Evolutionary conservation across 495 filamentous ascomycete species (phyloP), one percentile per base, ranked within the genome.

Genomic region (Hypomontagnella submonticulosa): DNA sequence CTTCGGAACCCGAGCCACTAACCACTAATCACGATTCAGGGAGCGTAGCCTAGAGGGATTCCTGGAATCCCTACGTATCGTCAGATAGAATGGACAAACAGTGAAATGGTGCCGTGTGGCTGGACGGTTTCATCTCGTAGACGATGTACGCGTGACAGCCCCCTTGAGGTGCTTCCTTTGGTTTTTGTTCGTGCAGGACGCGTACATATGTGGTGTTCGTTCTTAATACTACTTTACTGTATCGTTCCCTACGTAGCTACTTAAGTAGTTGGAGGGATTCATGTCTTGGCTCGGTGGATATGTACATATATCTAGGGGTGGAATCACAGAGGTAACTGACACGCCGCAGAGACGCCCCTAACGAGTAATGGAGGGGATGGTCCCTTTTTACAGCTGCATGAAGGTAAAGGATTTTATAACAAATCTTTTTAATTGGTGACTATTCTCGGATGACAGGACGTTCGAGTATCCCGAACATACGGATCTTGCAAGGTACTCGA

Each of bases 81-180:
- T 18, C 16, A 19, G 40, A 15, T 15, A 15, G 38, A n/a, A 15
- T 4, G 38, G 16, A 43, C 7, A 18, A 41, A 13, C 4, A 15
- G 12, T 32, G 13, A 20, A 41, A 43, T 41, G 20, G 20, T 16
- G 37, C 37, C 38, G 20, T 32, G 38, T 55, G 36, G 20, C 51
- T 47, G 43, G 43, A 49, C n/a, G 43, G 38, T 49, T 56, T 63
- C 44, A 51, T 55, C 60, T 42, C 44, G 27, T 13, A 23, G 60
- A 49, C 40, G 13, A 63, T 11, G 51, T 43, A 56, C 23, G 60
- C 60, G 60, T 63, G 60, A 63, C 30, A 53, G 15, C 48, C 33
- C 44, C 30, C 38, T 32, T 20, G 16, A 38, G 3, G n/a, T 11
- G 36, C n/a, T 12, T 13, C 36, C 36, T 13, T 9, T 10, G 12